A percentile compares a stretch with the other conserved stretches of the same genome.
phyloP scores from a whole-genome alignment of 805 yeast species.

The Saturnispora ahearnii region DNA sequence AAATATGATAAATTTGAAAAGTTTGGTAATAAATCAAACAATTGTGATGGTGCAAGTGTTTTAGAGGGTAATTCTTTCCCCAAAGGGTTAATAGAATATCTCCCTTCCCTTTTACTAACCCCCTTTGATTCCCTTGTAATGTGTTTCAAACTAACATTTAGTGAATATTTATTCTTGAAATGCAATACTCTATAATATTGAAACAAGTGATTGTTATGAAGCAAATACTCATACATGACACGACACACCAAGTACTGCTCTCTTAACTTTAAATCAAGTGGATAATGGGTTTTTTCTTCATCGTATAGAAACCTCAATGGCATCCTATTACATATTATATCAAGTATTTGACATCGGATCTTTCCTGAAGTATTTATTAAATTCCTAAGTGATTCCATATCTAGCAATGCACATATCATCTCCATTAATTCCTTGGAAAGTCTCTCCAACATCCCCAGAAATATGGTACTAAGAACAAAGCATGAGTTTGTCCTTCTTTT shows the following conservation, averaged over 20 bases:
- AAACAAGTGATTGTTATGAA: background rate
- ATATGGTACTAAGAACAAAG: background rate
- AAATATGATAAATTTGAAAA: background rate
- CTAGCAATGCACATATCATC: background rate
- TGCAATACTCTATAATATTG: constrained; percentile 1
- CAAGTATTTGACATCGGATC: background rate
- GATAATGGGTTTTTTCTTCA: background rate
- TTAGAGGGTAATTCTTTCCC: background rate
- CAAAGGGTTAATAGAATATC: too few relatives aligned
- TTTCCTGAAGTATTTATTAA: background rate
- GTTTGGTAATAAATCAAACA: background rate
- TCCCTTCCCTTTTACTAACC: too few relatives aligned
- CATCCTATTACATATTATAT: background rate
- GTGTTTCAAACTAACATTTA: background rate
- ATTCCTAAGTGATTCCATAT: background rate
- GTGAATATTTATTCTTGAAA: background rate
- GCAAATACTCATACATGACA: background rate
- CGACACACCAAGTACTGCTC: background rate
- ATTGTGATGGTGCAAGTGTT: background rate
- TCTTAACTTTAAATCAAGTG: background rate
- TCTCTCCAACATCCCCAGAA: background rate
- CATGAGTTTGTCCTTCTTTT: background rate
- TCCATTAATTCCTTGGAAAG: background rate
- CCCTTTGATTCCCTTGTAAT: too few relatives aligned
- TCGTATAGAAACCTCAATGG: background rate